Percentiles rank a stretch among this genome's conserved stretches.
These are phyloP conservation scores for Ogataea henricii DNA, from an alignment of 805 yeast species.

Conservation along the genomic window DNA sequence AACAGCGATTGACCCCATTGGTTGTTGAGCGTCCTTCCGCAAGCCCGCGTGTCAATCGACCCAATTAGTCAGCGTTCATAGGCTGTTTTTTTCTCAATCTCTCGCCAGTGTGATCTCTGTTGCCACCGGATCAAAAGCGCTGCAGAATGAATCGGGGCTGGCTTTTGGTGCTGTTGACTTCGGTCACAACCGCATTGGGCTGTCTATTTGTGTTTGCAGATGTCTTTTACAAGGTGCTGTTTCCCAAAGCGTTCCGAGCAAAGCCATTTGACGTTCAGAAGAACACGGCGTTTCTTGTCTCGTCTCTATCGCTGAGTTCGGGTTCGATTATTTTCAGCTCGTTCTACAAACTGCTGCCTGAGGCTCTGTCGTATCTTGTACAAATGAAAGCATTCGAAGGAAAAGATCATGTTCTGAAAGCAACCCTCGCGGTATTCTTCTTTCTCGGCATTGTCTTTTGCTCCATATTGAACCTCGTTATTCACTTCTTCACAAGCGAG, in stretches of 20 bases:
- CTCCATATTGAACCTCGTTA: slow-evolving; percentile 56
- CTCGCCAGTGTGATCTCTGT: too few species aligned
- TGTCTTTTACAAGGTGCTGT: slow-evolving; percentile 47
- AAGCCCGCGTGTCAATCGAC: too few species aligned
- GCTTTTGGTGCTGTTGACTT: slow-evolving; percentile 64
- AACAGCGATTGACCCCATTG: too few species aligned
- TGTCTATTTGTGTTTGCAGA: slow-evolving; percentile 66
- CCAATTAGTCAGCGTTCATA: too few species aligned
- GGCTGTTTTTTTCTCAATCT: too few species aligned
- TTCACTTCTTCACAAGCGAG: slow-evolving; percentile 77
- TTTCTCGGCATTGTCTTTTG: slow-evolving; percentile 63
- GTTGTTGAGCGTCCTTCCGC: too few species aligned
- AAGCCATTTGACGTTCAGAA: slow-evolving; percentile 56
- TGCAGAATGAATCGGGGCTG: slow-evolving; percentile 53
- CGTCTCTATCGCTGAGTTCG: slow-evolving; percentile 73
- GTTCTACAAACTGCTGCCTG: slow-evolving; percentile 75
- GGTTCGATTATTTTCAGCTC: slow-evolving; percentile 86
- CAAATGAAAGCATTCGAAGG: slow-evolving; percentile 30
- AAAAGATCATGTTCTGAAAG: slow-evolving; percentile 36
- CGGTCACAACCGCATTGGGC: slow-evolving; percentile 72
- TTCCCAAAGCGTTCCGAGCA: slow-evolving; percentile 41
- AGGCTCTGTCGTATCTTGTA: slow-evolving; percentile 49
- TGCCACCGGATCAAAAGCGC: not conserved
- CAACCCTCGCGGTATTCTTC: slow-evolving; percentile 43
- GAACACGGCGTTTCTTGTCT: slow-evolving; percentile 66